phyloP scores from a whole-genome alignment of 768 basidiomycete species.

The Pisolithus orientalis region DNA sequence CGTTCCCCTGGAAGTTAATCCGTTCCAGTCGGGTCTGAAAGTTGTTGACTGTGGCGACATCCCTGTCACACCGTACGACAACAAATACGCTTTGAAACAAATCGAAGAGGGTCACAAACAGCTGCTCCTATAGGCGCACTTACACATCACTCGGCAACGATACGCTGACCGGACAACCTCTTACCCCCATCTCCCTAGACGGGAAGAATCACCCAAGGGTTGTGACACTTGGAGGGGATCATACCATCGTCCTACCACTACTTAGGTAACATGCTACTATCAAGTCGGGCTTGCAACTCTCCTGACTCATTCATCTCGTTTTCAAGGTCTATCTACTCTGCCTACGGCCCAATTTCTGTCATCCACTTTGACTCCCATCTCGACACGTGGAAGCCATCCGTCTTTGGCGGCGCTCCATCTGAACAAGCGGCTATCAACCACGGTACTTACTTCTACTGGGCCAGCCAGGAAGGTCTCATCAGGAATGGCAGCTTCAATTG shows the following conservation, averaged over 20 bases:
- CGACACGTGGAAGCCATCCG: constrained; percentile 71
- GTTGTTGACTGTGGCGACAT: constrained; percentile 78
- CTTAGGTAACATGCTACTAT: constrained; percentile 27
- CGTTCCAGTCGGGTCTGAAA: constrained; percentile 60
- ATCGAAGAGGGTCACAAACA: constrained; percentile 69
- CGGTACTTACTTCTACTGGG: constrained; percentile 90
- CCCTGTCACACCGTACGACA: constrained; percentile 75
- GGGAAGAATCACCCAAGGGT: constrained; percentile 74
- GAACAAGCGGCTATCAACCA: constrained; percentile 75
- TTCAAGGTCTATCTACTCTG: constrained; percentile 64
- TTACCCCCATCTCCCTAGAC: constrained; percentile 57
- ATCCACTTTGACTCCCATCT: constrained; percentile 88
- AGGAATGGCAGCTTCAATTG: constrained; percentile 74
- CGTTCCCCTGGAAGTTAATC: constrained; percentile 66
- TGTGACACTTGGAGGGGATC: constrained; percentile 83
- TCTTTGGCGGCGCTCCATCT: constrained; percentile 70
- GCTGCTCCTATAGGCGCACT: constrained; percentile 57
- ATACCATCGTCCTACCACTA: constrained; percentile 70
- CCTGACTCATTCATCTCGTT: neutral
- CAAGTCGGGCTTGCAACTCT: neutral
- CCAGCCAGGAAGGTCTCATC: constrained; percentile 76
- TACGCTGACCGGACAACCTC: constrained; percentile 47
- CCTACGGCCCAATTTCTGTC: constrained; percentile 74
- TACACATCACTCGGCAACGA: constrained; percentile 62
- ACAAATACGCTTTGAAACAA: constrained; percentile 64